A percentile compares a stretch with the other conserved stretches of the same genome.
These are phyloP conservation scores for Alternaria infectoria DNA, from an alignment of 2,329 filamentous ascomycete genomes.

Conservation along the genomic window DNA sequence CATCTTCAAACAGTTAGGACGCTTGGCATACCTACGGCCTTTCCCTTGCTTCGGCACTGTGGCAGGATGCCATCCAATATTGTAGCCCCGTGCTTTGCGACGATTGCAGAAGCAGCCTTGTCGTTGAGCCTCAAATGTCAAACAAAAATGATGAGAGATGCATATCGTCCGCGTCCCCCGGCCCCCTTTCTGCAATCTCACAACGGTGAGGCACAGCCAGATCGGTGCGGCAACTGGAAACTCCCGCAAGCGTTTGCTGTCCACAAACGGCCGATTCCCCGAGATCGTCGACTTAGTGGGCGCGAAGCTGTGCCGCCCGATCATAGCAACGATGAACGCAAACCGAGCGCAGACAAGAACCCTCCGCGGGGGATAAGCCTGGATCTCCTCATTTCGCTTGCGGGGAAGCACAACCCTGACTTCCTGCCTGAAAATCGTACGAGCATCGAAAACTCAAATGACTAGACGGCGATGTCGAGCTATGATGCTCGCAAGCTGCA, in stretches of 20 bases:
- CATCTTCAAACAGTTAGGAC: conserved; percentile 9
- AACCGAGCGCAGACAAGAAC: conserved; percentile 3
- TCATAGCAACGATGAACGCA: conserved; percentile 7
- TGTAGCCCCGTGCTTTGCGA: neutral
- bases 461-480: conserved; percentile 1
- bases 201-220: conserved; percentile 13
- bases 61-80: neutral
- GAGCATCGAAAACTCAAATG: conserved; percentile 9
- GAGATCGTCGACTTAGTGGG: conserved; percentile 7
- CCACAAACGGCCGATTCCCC: conserved; percentile 3
- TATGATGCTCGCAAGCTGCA: conserved; percentile 8
- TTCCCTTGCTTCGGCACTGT: conserved; percentile 5
- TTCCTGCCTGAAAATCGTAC: conserved; percentile 10
- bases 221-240: conserved; percentile 7
- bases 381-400: conserved; percentile 16
- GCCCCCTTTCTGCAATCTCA: conserved; percentile 8
- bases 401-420: conserved; percentile 10
- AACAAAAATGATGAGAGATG: neutral
- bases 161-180: conserved; percentile 1
- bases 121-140: neutral
- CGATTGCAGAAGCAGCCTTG: neutral
- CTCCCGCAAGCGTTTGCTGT: conserved; percentile 6
- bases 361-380: conserved; percentile 5
- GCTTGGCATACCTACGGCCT: conserved; percentile 6
- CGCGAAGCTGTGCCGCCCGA: neutral